Evolutionary conservation across 2,329 filamentous ascomycete species (phyloP).

Genomic region (Geosmithia flava): DNA sequence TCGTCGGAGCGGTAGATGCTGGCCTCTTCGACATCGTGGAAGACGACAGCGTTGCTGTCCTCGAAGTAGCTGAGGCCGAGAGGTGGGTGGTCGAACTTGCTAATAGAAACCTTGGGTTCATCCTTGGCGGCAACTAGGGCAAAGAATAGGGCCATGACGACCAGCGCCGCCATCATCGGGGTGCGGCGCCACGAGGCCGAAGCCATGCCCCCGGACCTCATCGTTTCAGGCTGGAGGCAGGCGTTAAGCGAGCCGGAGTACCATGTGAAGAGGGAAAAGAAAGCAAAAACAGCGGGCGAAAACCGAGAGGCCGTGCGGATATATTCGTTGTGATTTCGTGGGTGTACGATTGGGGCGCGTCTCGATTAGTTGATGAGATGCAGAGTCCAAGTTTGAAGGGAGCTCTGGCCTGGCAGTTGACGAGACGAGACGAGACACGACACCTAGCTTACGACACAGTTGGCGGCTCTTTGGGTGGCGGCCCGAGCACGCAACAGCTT

Average conservation of each 20-base stretch:
- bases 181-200: conserved; percentile 35
- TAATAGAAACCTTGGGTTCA: conserved; percentile 53
- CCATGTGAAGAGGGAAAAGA: neutral
- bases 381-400: neutral
- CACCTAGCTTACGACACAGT: neutral
- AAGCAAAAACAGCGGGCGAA: neutral
- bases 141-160: conserved; percentile 9
- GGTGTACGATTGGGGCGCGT: neutral
- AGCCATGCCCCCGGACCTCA: conserved; percentile 39
- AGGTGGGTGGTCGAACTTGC: conserved; percentile 54
- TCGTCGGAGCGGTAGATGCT: conserved; percentile 69
- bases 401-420: neutral
- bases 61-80: conserved; percentile 77
- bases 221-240: conserved; percentile 26
- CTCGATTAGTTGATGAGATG: neutral
- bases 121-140: conserved; percentile 36
- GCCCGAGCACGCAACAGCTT: neutral
- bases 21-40: conserved; percentile 51
- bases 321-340: neutral
- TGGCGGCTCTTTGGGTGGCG: neutral
- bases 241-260: conserved; percentile 8
- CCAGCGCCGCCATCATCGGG: conserved; percentile 22
- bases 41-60: conserved; percentile 70
- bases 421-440: neutral
- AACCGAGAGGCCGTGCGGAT: neutral